These are phyloP conservation scores for Metarhizium sp. DNA, from an alignment of 2,329 filamentous ascomycete genomes.

Conservation along the genomic window DNA sequence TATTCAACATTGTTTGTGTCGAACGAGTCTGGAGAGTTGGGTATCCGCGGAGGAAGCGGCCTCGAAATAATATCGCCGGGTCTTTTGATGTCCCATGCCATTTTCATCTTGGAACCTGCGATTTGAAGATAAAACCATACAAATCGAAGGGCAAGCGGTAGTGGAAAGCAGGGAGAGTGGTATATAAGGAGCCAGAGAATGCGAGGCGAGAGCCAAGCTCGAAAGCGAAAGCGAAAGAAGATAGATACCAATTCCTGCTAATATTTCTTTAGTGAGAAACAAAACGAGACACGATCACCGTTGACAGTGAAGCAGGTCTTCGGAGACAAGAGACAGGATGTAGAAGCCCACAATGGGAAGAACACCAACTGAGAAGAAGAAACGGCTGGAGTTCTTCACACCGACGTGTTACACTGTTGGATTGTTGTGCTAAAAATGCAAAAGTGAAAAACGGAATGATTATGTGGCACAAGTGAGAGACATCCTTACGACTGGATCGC, in stretches of 20 bases:
- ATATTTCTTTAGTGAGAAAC: neutral
- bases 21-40: neutral
- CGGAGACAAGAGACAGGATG: neutral
- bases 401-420: neutral
- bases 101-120: constrained; percentile 1
- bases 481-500: neutral
- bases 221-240: neutral
- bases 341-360: neutral
- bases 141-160: neutral
- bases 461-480: constrained; percentile 4
- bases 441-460: neutral
- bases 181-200: neutral
- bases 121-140: neutral
- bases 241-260: neutral
- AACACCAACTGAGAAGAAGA: neutral
- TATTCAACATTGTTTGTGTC: neutral
- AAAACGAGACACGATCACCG: neutral
- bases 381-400: neutral
- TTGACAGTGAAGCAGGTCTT: neutral
- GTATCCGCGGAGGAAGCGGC: constrained; percentile 1
- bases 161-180: neutral
- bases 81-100: neutral
- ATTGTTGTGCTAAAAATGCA: neutral
- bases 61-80: constrained; percentile 4
- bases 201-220: neutral